Evolutionary conservation across 441 rosid genomes (phyloP), one percentile per base, ranked within the genome.

Genomic region (Brassica balearica): DNA sequence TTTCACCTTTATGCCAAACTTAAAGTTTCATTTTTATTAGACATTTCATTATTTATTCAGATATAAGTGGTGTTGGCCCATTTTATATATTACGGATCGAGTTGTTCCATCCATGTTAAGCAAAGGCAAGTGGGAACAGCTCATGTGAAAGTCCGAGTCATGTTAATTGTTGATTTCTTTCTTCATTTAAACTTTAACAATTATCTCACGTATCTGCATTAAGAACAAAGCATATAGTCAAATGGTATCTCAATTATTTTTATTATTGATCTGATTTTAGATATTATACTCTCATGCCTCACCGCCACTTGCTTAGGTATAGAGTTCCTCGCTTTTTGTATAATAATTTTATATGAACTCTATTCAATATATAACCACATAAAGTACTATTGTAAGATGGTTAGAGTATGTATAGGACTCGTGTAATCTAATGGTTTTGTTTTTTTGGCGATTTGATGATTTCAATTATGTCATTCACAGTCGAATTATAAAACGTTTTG

Each of bases 121-220:
- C 83, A 80, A 80, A 75, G 65, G 48, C 77, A 65, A 75, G 73
- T 80, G 80, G 78, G 79, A 80, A 80, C 73, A 80, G 82, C 82
- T 80, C 69, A 80, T 75, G 68, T 14, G 25, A 69, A 65, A 67
- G 71, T 56, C 55, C 11, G n/a, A 69, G 27, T 74, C 76, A 62
- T 32, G 20, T 69, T 65, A 80, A 65, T 46, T 64, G 63, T 74
- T 65, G 19, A 63, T 74, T 74, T 43, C 29, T 56, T 80, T 74
- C 58, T 74, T 34, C 2, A 41, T 66, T 72, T 67, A 64, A 73
- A 65, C 8, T 65, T 77, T 27, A 71, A n/a, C 72, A 71, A 58
- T 27, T 56, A 65, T 65, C 34, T 77, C 20, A 79, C 79, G 82
- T 69, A 79, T 64, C 2, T 62, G 8, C 7, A n/a, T 3, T 64